A percentile compares a stretch with the other conserved stretches of the same genome.
Evolutionary conservation across 1,284 basidiomycete species (phyloP).

Genomic region (Agroathelia rolfsii): DNA sequence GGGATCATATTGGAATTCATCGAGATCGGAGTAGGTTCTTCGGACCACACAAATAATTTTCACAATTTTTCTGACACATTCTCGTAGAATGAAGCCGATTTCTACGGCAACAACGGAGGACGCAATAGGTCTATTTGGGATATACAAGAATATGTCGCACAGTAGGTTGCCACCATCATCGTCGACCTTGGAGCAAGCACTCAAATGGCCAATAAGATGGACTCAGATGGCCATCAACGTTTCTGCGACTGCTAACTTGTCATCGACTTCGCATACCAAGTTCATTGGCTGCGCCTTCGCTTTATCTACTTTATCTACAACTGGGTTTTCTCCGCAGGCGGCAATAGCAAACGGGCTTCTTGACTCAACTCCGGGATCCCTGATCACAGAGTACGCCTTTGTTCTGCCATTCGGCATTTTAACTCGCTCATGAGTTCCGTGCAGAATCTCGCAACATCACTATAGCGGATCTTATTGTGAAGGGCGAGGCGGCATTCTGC

Average conservation of each 20-base stretch:
- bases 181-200: too few species aligned
- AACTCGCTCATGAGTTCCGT: too few species aligned
- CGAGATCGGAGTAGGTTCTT: too few species aligned
- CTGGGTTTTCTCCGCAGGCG: slow-evolving; percentile 48
- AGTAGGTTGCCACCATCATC: too few species aligned
- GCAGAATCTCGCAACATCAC: slow-evolving; percentile 56
- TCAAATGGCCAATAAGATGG: too few species aligned
- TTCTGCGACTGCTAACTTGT: slow-evolving; percentile 17
- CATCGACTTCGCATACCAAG: slow-evolving; percentile 26
- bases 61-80: too few species aligned
- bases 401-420: too few species aligned
- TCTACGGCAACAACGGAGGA: slow-evolving; percentile 41
- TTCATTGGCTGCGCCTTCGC: slow-evolving; percentile 49
- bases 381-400: slow-evolving; percentile 26
- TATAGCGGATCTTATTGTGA: slow-evolving; percentile 55
- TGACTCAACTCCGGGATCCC: slow-evolving; percentile 26
- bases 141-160: slow-evolving; percentile 37
- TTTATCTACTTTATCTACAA: slow-evolving; percentile 30
- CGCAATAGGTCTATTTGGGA: slow-evolving; percentile 35
- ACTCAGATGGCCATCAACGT: slow-evolving; percentile 21
- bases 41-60: too few species aligned
- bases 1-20: slow-evolving; percentile 45
- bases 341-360: slow-evolving; percentile 36
- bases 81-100: slow-evolving; percentile 57
- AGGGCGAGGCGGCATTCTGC: slow-evolving; percentile 35